A percentile compares a stretch with the other conserved stretches of the same genome.
Conservation (phyloP, 176 grass and related monocot genomes). For the Musa acuminata region DNA sequence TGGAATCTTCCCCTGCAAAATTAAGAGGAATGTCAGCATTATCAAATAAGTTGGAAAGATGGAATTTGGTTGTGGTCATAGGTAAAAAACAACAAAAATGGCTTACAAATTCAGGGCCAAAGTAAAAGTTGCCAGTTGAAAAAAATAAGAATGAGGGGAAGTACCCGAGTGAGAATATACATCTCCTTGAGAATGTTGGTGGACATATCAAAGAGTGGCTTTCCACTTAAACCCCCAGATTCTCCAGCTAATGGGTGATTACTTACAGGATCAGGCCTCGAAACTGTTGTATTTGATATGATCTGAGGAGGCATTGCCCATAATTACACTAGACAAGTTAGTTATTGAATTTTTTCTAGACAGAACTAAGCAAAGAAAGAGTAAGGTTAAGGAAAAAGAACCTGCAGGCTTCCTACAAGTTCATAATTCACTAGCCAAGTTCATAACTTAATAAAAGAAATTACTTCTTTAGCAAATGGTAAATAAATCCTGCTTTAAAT, state of each 20-base stretch:
- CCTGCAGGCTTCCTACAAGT: no score
- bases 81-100: constrained; percentile 6
- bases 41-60: constrained; percentile 14
- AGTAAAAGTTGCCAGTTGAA: background rate
- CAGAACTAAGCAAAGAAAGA: background rate
- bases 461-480: no score
- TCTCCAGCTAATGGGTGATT: constrained; percentile 60
- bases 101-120: background rate
- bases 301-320: constrained; percentile 32
- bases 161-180: constrained; percentile 81
- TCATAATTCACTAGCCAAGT: no score
- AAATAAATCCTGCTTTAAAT: no score
- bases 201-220: constrained; percentile 81
- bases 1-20: constrained; percentile 81
- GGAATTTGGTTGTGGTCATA: background rate
- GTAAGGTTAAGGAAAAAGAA: background rate
- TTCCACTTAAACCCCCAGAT: constrained; percentile 90
- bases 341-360: background rate
- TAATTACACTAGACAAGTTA: background rate
- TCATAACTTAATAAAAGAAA: no score
- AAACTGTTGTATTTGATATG: constrained; percentile 94
- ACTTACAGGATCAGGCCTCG: constrained; percentile 57
- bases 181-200: constrained; percentile 76
- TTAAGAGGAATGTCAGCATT: background rate
- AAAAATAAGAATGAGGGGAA: constrained; percentile 18